These are phyloP conservation scores for Trifolium dubium DNA, from an alignment of 306 rosid species.

Conservation along the genomic window DNA sequence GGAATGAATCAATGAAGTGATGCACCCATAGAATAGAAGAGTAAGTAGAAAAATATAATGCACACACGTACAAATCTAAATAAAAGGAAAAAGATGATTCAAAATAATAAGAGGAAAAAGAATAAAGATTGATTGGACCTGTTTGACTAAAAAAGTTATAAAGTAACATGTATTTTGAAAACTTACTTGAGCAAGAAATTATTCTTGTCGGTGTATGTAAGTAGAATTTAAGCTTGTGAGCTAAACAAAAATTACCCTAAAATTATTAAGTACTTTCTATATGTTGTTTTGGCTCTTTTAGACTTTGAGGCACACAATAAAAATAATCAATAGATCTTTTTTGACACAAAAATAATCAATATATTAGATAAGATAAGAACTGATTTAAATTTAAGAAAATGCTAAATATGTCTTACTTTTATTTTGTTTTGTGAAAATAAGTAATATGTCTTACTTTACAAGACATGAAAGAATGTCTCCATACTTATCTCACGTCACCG, in stretches of 20 bases:
- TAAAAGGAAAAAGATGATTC: not conserved
- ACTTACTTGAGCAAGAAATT: not conserved
- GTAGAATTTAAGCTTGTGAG: not conserved
- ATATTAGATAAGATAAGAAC: no score
- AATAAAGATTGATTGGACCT: constrained; percentile 9
- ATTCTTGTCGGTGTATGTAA: not conserved
- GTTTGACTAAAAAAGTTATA: constrained; percentile 10
- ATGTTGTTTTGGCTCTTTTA: no score
- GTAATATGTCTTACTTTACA: not conserved
- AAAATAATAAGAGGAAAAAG: not conserved
- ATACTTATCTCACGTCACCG: not conserved
- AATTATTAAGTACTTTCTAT: not conserved
- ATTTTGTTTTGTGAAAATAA: no score
- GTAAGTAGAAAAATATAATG: not conserved
- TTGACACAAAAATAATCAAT: no score
- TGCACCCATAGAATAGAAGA: not conserved
- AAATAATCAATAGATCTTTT: no score
- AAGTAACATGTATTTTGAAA: not conserved
- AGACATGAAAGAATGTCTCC: not conserved
- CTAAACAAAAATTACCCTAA: not conserved
- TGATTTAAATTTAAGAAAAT: no score
- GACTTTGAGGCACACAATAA: no score
- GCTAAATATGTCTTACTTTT: no score
- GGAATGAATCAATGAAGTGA: not conserved
- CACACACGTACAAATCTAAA: not conserved